A percentile compares a stretch with the other conserved stretches of the same genome.
Conservation (phyloP, 805 yeast species). For the Blastobotrys terrestris region DNA sequence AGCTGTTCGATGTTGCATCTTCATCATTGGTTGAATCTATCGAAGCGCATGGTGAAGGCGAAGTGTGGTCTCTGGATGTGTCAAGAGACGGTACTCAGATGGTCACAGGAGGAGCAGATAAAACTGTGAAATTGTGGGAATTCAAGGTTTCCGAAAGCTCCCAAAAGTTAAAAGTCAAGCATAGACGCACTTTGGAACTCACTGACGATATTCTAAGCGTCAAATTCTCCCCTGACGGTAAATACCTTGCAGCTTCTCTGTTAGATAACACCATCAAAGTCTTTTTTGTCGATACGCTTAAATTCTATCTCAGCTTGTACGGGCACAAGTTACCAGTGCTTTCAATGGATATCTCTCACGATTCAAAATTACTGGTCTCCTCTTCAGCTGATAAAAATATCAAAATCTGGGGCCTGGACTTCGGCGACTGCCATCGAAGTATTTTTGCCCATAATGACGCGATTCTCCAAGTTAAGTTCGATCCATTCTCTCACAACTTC, state of each 20-base stretch:
- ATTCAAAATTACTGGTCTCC: slow-evolving; percentile 80
- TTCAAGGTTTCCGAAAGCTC: slow-evolving; percentile 51
- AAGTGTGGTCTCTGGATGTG: slow-evolving; percentile 87
- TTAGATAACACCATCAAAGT: slow-evolving; percentile 95
- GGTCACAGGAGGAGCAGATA: slow-evolving; percentile 93
- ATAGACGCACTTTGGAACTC: slow-evolving; percentile 76
- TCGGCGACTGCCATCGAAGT: slow-evolving; percentile 97
- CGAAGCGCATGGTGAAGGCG: slow-evolving; percentile 70
- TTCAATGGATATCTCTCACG: slow-evolving; percentile 84
- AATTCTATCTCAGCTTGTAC: slow-evolving; percentile 80
- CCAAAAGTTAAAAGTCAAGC: slow-evolving; percentile 55
- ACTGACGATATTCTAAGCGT: slow-evolving; percentile 81
- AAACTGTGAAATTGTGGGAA: slow-evolving; percentile 84
- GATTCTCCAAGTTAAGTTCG: slow-evolving; percentile 78
- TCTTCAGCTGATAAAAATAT: slow-evolving; percentile 97
- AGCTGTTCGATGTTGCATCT: slow-evolving; percentile 78
- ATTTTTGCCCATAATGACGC: slow-evolving; percentile 96
- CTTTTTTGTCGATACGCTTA: slow-evolving; percentile 78
- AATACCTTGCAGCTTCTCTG: slow-evolving; percentile 72
- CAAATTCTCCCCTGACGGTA: slow-evolving; percentile 72
- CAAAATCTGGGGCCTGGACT: slow-evolving; percentile 97
- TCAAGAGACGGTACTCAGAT: slow-evolving; percentile 79
- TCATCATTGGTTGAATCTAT: slow-evolving; percentile 66
- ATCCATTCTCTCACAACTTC: slow-evolving; percentile 82
- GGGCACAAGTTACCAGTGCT: slow-evolving; percentile 96